These are phyloP conservation scores for Colletotrichum sansevieriae DNA, from an alignment of 2,329 filamentous ascomycete genomes.

Conservation along the genomic window DNA sequence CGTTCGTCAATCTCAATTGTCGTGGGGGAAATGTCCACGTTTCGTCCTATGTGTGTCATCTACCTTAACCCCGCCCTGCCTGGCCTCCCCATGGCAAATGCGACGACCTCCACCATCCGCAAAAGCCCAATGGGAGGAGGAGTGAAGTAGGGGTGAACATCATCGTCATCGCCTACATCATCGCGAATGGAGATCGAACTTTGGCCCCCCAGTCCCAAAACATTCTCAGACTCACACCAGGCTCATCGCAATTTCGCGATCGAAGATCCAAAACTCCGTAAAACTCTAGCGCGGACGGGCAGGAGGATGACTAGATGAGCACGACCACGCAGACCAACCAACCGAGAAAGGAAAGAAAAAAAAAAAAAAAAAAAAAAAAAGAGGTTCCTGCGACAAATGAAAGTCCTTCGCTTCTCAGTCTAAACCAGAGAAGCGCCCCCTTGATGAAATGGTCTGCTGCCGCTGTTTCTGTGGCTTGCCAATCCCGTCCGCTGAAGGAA, in stretches of 20 bases:
- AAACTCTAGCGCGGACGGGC: not conserved
- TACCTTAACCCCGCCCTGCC: not conserved
- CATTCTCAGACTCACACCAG: constrained; percentile 26
- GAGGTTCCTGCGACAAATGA: constrained; percentile 7
- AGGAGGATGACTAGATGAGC: not conserved
- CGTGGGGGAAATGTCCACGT: constrained; percentile 20
- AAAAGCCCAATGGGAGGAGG: not conserved
- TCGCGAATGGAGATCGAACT: not conserved
- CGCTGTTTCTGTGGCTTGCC: too few relatives aligned
- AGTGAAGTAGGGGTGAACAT: too few relatives aligned
- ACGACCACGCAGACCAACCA: not conserved
- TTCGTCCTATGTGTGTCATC: constrained; percentile 33
- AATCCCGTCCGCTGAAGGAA: too few relatives aligned
- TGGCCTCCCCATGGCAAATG: not conserved
- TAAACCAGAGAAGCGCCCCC: not conserved
- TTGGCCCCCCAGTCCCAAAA: constrained; percentile 20
- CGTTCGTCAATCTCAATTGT: constrained; percentile 22
- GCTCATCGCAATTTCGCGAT: constrained; percentile 39
- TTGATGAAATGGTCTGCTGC: not conserved
- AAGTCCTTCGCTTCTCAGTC: not conserved
- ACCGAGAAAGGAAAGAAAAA: too few relatives aligned
- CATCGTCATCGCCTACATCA: constrained; percentile 30
- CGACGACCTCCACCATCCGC: not conserved
- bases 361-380: too few relatives aligned
- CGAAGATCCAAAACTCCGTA: constrained; percentile 34